Evolutionary conservation across 345 rosid genomes (phyloP), one percentile per base, ranked within the genome.

Genomic region (Cochlearia excelsa): DNA sequence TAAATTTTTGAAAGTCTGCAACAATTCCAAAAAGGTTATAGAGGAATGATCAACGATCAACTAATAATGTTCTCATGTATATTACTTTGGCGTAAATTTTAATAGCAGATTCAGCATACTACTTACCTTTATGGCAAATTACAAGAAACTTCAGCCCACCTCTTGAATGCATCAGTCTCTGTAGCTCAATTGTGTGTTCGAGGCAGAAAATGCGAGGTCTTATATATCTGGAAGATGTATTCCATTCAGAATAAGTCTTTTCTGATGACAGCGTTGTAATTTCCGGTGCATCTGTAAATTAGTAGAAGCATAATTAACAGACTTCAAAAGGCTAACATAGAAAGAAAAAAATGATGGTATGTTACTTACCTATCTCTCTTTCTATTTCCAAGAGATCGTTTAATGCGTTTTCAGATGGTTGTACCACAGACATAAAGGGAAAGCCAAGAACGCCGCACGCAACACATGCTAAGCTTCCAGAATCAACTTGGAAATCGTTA

Each of bases 371-470:
- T 70, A 51, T 51, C 28, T 57, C 65, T 42, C 29, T 58, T 57
- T 42, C 34, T 43, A 23, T 45, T 51, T 57, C 55, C 30, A 50
- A 51, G 5, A 57, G 47, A 51, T 71, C 61, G 26, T 64, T 41
- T 2, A 78, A 59, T 64, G 86, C 87, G 40, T 66, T 68, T 63
- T 79, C 78, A 48, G 74, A 80, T 51, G 95, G 93, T 71, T 90
- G 93, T 57, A 94, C 77, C 51, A 94, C 92, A 61, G 87, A 78
- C 99, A 94, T 90, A 78, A 94, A 90, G 26, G 99, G 99, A 78
- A 85, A 94, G 65, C 99, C 99, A 37, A 94, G 92, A 82, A 89
- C 84, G 61, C 99, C 99, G 73, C 99, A 94, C 45, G 96, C 96
- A 47, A 84, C 95, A 75, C 99, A 94, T 46, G 84, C 80, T 76